Evolutionary conservation across 352 stramenopile genomes (phyloP).

Genomic region (Pythium brachiatum): DNA sequence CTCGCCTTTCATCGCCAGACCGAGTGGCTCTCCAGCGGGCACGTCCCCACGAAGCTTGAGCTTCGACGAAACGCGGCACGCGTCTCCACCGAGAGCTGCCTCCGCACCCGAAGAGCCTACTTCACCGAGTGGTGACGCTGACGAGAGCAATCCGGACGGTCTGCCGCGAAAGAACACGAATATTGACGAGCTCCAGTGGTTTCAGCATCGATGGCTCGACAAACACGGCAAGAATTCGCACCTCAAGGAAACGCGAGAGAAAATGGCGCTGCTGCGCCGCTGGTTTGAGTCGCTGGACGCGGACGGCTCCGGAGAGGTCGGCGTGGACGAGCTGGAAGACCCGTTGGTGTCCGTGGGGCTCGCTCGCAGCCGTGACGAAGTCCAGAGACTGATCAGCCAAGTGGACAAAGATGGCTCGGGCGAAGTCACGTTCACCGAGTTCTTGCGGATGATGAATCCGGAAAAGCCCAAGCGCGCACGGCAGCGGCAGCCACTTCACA

Average conservation of each 20-base stretch:
- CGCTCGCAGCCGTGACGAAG: constrained; percentile 65
- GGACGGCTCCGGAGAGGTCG: constrained; percentile 77
- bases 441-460: constrained; percentile 67
- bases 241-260: constrained; percentile 63
- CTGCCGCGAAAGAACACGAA: constrained; percentile 32
- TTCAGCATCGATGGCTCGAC: constrained; percentile 72
- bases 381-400: constrained; percentile 66
- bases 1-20: background rate
- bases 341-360: constrained; percentile 87
- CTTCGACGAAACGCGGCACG: background rate
- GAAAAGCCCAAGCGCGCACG: constrained; percentile 40
- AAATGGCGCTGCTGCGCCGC: constrained; percentile 62
- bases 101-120: background rate
- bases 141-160: background rate
- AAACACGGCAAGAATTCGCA: constrained; percentile 71
- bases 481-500: constrained; percentile 38
- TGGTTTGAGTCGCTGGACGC: constrained; percentile 90
- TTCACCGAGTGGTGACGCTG: constrained; percentile 6
- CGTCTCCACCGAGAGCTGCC: background rate
- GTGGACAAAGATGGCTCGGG: constrained; percentile 65
- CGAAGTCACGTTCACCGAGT: constrained; percentile 73
- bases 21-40: background rate
- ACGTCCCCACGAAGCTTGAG: background rate
- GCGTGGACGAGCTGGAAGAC: constrained; percentile 80
- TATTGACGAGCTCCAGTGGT: constrained; percentile 68